Evolutionary conservation across 306 rosid species (phyloP).

Genomic region (Myrica gale): DNA sequence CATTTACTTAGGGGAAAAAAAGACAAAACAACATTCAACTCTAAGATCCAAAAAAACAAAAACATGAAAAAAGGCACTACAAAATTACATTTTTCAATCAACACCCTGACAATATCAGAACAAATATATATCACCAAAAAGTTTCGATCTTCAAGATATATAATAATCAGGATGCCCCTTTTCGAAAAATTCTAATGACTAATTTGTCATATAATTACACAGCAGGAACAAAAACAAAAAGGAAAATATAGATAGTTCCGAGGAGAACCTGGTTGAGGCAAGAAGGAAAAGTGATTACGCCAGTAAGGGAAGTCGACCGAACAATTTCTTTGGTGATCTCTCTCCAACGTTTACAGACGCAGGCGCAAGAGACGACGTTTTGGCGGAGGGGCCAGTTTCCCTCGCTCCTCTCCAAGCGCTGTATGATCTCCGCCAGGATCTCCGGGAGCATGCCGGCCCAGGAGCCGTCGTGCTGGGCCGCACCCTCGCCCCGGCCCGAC

Average conservation of each 20-base stretch:
- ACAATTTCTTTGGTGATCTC: constrained; percentile 73
- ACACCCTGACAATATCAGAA: neutral
- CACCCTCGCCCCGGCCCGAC: neutral
- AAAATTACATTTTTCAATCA: no score
- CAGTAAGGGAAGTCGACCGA: constrained; percentile 39
- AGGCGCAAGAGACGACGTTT: constrained; percentile 82
- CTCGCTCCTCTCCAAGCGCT: constrained; percentile 68
- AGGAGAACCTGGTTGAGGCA: constrained; percentile 82
- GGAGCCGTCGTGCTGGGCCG: constrained; percentile 28
- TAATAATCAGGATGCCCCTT: neutral
- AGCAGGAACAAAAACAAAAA: no score
- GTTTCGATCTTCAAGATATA: neutral
- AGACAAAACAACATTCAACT: neutral
- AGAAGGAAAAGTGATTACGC: constrained; percentile 90
- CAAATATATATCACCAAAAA: neutral
- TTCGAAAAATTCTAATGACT: neutral
- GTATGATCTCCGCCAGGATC: constrained; percentile 75
- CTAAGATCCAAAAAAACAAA: neutral
- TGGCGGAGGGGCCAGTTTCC: constrained; percentile 79
- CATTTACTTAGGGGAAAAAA: neutral
- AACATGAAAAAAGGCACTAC: neutral
- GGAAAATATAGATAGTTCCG: neutral
- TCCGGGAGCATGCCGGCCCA: constrained; percentile 91
- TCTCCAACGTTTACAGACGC: constrained; percentile 96
- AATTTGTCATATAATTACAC: neutral